These are phyloP conservation scores for Bombardia bombarda DNA, from an alignment of 495 filamentous ascomycete genomes.

Conservation along the genomic window DNA sequence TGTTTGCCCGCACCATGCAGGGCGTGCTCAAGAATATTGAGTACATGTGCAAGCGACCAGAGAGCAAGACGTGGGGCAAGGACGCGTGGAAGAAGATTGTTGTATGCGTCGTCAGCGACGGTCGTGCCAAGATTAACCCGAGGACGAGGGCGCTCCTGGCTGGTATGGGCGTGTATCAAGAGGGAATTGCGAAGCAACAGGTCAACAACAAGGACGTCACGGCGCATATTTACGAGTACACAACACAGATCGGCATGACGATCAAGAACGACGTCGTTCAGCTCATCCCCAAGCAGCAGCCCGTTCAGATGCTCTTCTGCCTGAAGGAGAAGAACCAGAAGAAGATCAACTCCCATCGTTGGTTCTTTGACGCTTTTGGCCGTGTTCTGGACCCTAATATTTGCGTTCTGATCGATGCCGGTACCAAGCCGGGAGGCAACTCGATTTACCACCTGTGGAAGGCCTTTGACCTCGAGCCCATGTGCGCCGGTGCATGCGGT, in stretches of 20 bases:
- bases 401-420: slow-evolving; percentile 92
- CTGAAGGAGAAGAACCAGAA: slow-evolving; percentile 99
- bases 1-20: slow-evolving; percentile 93
- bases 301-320: slow-evolving; percentile 97
- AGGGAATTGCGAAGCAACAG: slow-evolving; percentile 97
- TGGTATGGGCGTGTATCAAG: slow-evolving; percentile 93
- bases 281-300: slow-evolving; percentile 67
- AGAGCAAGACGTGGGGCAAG: slow-evolving; percentile 95
- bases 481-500: slow-evolving; percentile 94
- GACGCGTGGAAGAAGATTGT: slow-evolving; percentile 99
- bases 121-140: slow-evolving; percentile 95
- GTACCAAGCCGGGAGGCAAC: slow-evolving; percentile 84
- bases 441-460: slow-evolving; percentile 99
- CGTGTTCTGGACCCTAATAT: slow-evolving; percentile 89
- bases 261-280: slow-evolving; percentile 84
- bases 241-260: slow-evolving; percentile 80
- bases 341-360: slow-evolving; percentile 99
- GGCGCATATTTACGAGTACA: slow-evolving; percentile 99
- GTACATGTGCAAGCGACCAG: slow-evolving; percentile 85
- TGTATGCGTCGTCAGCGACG: slow-evolving; percentile 95
- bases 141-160: slow-evolving; percentile 84
- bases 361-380: slow-evolving; percentile 99
- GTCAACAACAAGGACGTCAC: slow-evolving; percentile 97
- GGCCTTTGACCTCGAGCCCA: slow-evolving; percentile 94
- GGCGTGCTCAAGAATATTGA: slow-evolving; percentile 98